A percentile compares a stretch with the other conserved stretches of the same genome.
phyloP scores from a whole-genome alignment of 306 rosid species.

The Spatholobus suberectus region DNA sequence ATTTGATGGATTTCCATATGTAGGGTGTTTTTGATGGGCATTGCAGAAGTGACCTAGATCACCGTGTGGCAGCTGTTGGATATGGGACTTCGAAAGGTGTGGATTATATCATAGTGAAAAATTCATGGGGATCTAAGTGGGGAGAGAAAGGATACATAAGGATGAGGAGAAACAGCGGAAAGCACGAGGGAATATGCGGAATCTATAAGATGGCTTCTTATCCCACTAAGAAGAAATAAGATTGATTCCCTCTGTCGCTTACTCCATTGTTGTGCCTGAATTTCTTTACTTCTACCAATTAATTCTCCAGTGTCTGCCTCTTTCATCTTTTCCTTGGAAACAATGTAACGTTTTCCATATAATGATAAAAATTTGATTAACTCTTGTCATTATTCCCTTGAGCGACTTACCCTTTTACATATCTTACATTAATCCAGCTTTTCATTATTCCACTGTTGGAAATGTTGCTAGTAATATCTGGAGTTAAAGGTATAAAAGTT shows the following conservation, averaged over 20 bases:
- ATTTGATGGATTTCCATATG: not conserved
- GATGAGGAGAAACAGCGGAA: slow-evolving; percentile 76
- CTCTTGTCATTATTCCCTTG: not conserved
- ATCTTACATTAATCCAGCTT: not conserved
- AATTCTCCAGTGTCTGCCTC: slow-evolving; percentile 8
- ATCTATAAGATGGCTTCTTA: slow-evolving; percentile 89
- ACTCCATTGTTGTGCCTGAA: slow-evolving; percentile 4
- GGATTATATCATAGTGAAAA: slow-evolving; percentile 82
- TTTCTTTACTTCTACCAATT: not conserved
- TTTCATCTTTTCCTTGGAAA: slow-evolving; percentile 20
- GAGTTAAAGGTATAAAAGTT: not conserved
- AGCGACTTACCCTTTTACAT: not conserved
- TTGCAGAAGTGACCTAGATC: slow-evolving; percentile 85
- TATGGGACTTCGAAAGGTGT: slow-evolving; percentile 76
- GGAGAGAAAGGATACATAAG: slow-evolving; percentile 90
- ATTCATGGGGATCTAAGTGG: slow-evolving; percentile 95
- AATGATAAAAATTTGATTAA: slow-evolving; percentile 19
- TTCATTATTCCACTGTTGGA: not conserved
- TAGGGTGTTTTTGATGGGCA: slow-evolving; percentile 88
- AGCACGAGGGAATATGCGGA: slow-evolving; percentile 85
- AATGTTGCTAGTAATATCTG: not conserved
- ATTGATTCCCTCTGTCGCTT: not conserved
- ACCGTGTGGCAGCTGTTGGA: slow-evolving; percentile 92
- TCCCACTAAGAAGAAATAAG: slow-evolving; percentile 73
- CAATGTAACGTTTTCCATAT: slow-evolving; percentile 36